phyloP scores from a whole-genome alignment of 805 yeast species.

The Candida easanensis region DNA sequence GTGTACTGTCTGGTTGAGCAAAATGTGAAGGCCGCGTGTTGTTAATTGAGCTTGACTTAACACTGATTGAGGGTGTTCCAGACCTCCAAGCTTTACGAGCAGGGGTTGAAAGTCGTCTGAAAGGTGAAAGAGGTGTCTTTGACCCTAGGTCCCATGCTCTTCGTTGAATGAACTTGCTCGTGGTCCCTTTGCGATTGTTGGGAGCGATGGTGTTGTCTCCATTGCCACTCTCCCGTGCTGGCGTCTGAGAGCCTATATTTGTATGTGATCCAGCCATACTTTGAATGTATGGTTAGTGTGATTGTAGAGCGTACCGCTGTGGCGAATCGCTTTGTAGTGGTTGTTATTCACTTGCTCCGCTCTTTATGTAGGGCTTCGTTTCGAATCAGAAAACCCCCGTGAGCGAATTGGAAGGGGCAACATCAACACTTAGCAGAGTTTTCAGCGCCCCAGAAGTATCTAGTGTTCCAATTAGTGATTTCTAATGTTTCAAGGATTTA shows the following conservation, averaged over 20 bases:
- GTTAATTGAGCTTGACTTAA: not conserved
- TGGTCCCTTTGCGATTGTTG: not conserved
- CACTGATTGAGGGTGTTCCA: not conserved
- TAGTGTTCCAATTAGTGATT: too few relatives aligned
- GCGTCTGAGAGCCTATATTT: not conserved
- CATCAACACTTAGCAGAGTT: too few relatives aligned
- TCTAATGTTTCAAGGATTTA: too few relatives aligned
- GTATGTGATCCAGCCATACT: not conserved
- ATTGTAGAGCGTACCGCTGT: too few relatives aligned
- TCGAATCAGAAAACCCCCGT: not conserved
- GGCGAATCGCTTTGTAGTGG: too few relatives aligned
- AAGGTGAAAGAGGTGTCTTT: conserved; percentile 22
- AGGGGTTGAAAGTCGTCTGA: conserved; percentile 22
- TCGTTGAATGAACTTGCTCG: conserved; percentile 8
- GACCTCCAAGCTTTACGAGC: conserved; percentile 6
- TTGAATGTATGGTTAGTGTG: too few relatives aligned
- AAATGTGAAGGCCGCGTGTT: not conserved
- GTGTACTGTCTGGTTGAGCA: too few relatives aligned
- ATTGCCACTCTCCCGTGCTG: not conserved
- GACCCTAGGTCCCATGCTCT: conserved; percentile 25
- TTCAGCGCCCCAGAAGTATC: too few relatives aligned
- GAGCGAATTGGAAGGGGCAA: too few relatives aligned
- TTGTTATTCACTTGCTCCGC: not conserved
- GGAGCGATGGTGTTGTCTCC: not conserved
- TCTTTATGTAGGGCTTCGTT: not conserved